Base-by-base conservation (phyloP, 2,329 filamentous ascomycete genomes). In the Alternaria gansuensis region DNA sequence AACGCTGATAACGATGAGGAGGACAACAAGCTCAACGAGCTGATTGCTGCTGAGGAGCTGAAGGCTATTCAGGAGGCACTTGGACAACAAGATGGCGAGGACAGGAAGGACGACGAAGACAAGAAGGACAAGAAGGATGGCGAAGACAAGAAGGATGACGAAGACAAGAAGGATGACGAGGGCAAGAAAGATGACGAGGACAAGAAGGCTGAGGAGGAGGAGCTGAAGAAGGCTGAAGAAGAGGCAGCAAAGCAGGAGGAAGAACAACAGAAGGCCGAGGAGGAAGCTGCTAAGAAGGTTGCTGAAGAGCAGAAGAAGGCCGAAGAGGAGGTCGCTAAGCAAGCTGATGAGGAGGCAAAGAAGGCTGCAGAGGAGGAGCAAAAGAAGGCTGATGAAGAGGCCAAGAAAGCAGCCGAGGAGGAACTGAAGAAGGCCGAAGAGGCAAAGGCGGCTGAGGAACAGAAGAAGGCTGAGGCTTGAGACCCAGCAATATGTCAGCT, bases 11-110 rank as follows among this genome's bases (percentile, higher is more conserved):
- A 70, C 53, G 67, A 73, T 28, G 51, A 43, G 8, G 46, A 54
- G 13, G 70, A 74, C 54, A 73, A 65, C 52, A 36, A 69, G 46
- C 45, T 67, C 39, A 74, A 74, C 57, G 55, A 63, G 8, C 40
- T 63, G 44, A 58, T 64, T 40, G 70, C 70, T 17, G 55, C 34
- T 4, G 41, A 69, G 54, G 67, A 69, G 63, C 62, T 62, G 65
- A 49, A 64, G 59, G 57, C 59, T 21, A 54, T 69, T 6, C 62
- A 67, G 11, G 34, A 58, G 29, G 43, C 29, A 5, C 21, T 33
- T 17, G 43, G n/a, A 17, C 26, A 45, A 31, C 26, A 45, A 10
- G 26, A 28, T 21, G 6, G 11, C 9, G 43, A n/a, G 13, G 59
- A 63, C 41, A 51, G 44, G 10, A 26, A 39, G 34, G 48, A 23